These are phyloP conservation scores for Biscutella laevigata DNA, from an alignment of 441 rosid species.

Conservation along the genomic window DNA sequence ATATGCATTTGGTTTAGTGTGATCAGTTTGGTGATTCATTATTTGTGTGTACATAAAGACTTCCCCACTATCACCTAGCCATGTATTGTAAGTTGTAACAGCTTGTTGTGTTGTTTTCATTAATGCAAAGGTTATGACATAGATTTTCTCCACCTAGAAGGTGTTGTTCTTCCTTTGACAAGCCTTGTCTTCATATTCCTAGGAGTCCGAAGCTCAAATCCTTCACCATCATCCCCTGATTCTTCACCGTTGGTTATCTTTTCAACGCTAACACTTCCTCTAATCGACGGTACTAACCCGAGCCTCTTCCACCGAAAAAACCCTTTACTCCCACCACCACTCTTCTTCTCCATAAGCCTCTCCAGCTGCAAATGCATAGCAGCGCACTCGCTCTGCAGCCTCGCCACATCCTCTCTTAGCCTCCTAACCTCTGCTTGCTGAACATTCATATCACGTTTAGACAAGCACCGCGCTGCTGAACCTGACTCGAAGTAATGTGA, in stretches of 20 bases:
- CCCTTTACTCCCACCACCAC: constrained; percentile 52
- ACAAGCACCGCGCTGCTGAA: constrained; percentile 38
- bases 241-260: constrained; percentile 28
- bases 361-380: constrained; percentile 62
- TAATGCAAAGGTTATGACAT: constrained; percentile 36
- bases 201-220: constrained; percentile 48
- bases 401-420: constrained; percentile 56
- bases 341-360: constrained; percentile 56
- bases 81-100: constrained; percentile 24
- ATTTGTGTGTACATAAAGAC: constrained; percentile 9
- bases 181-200: constrained; percentile 55
- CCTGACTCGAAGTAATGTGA: constrained; percentile 30
- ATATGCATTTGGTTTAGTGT: constrained; percentile 6
- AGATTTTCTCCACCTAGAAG: constrained; percentile 60
- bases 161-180: constrained; percentile 41
- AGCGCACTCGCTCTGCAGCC: constrained; percentile 54
- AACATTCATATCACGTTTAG: constrained; percentile 52
- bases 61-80: constrained; percentile 4
- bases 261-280: constrained; percentile 25
- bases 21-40: constrained; percentile 15
- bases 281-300: constrained; percentile 41
- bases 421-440: constrained; percentile 57
- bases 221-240: constrained; percentile 23
- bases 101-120: constrained; percentile 20
- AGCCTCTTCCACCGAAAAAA: constrained; percentile 70